Evolutionary conservation across 1,284 basidiomycete species (phyloP).

Genomic region (Fomitopsis palustris): DNA sequence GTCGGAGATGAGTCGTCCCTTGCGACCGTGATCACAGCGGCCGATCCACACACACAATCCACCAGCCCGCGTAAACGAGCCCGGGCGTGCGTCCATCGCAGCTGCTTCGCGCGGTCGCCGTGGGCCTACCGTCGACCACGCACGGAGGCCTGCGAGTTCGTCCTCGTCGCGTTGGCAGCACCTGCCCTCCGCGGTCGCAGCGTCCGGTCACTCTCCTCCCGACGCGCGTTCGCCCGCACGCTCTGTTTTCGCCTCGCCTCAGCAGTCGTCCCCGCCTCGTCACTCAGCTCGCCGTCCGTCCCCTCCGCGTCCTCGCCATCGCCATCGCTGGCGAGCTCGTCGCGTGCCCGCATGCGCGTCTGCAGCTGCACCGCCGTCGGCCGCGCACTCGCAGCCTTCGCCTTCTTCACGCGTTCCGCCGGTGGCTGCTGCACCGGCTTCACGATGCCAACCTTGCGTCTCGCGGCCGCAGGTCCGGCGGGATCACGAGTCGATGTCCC

Average conservation of each 20-base stretch:
- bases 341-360: not conserved
- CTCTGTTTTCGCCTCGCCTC: conserved; percentile 7
- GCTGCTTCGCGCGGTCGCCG: too few species aligned
- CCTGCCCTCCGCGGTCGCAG: conserved; percentile 2
- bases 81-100: too few species aligned
- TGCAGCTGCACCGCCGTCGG: conserved; percentile 3
- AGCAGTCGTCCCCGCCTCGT: not conserved
- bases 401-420: not conserved
- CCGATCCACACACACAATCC: too few species aligned
- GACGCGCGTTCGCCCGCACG: conserved; percentile 1
- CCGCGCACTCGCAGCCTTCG: not conserved
- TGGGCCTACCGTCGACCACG: not conserved
- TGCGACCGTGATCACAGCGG: too few species aligned
- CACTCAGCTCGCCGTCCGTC: conserved; percentile 4
- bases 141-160: not conserved
- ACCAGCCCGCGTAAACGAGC: too few species aligned
- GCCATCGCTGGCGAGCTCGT: not conserved
- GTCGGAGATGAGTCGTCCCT: not conserved
- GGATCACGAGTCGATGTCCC: not conserved
- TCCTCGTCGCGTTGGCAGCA: not conserved
- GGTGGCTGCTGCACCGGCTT: not conserved
- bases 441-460: not conserved
- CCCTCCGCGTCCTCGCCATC: not conserved
- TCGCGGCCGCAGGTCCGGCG: not conserved
- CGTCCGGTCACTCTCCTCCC: conserved; percentile 8